Evolutionary conservation across 1,284 basidiomycete species (phyloP), one percentile per base, ranked within the genome.

Genomic region (Dichomitus squalens): DNA sequence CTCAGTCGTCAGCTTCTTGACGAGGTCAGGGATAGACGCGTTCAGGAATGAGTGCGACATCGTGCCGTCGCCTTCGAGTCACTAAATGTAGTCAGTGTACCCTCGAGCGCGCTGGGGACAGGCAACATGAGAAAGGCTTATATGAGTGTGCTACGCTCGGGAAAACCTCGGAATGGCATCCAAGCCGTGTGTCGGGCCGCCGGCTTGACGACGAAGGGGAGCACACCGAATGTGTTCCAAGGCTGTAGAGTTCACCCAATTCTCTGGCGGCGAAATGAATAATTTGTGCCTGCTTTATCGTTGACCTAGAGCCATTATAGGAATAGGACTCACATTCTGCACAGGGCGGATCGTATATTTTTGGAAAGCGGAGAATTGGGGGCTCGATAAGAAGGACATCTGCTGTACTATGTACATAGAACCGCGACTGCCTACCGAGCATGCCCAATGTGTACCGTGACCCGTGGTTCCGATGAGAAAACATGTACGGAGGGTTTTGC

Each of bases 1-100:
- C 39, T 87, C 82, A 2, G 77, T 76, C 36, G 77, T 78, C 48
- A 88, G 77, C 57, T 79, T 76, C 35, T 72, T 68, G 61, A 87
- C 77, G 8, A 88, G 75, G 25, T 82, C 76, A 1, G 78, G 71
- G 34, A 88, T 76, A 49, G 76, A 72, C 5, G 82, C 83, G 38
- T 80, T 71, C 35, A 86, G 75, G 69, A 88, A 87, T 16, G 77
- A 71, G 59, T 70, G 76, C 41, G 73, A 66, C 73, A 74, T 75
- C 31, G 11, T 29, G 38, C n/a, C n/a, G n/a, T n/a, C n/a, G n/a
- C n/a, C n/a, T n/a, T n/a, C n/a, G n/a, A n/a, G n/a, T n/a, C n/a
- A n/a, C n/a, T n/a, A n/a, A n/a, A n/a, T n/a, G n/a, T n/a, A n/a
- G n/a, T n/a, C 6, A 16, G 38, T 21, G 39, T 29, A 46, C 18